Evolutionary conservation across 768 basidiomycete genomes (phyloP).

Genomic region (Boletus barrowsii): DNA sequence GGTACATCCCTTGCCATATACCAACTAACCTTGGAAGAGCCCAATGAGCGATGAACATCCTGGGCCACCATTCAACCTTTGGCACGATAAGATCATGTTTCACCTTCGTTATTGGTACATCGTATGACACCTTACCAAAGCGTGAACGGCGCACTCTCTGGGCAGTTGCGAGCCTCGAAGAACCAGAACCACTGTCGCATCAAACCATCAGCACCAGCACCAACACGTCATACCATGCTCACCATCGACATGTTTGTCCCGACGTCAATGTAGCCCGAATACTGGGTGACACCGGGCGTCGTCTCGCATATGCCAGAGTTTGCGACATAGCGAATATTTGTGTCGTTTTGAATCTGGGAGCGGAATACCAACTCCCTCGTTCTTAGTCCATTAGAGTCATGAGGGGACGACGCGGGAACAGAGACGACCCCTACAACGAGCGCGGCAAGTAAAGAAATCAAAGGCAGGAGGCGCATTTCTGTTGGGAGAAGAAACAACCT

Average conservation of each 20-base stretch:
- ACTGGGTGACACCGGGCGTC: constrained; percentile 56
- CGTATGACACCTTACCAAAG: constrained; percentile 43
- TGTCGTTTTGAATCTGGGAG: constrained; percentile 20
- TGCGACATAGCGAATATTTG: constrained; percentile 46
- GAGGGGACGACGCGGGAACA: not conserved
- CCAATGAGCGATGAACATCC: constrained; percentile 65
- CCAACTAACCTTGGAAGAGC: constrained; percentile 52
- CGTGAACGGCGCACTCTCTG: constrained; percentile 63
- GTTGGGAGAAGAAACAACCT: not conserved
- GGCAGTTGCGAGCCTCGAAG: constrained; percentile 58
- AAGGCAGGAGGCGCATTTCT: constrained; percentile 14
- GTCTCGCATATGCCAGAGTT: constrained; percentile 67
- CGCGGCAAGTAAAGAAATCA: not conserved
- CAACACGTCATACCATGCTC: constrained; percentile 1
- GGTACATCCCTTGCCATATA: not conserved
- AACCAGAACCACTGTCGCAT: constrained; percentile 67
- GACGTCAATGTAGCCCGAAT: constrained; percentile 62
- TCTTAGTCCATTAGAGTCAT: not conserved
- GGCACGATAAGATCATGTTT: not conserved
- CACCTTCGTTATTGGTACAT: not conserved
- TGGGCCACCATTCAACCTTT: constrained; percentile 59
- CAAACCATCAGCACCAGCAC: not conserved
- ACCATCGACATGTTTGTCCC: constrained; percentile 60
- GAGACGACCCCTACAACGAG: not conserved
- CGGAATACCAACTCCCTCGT: constrained; percentile 1